Base-by-base conservation (phyloP, 1,284 basidiomycete species). In the Leccinum solheimii region DNA sequence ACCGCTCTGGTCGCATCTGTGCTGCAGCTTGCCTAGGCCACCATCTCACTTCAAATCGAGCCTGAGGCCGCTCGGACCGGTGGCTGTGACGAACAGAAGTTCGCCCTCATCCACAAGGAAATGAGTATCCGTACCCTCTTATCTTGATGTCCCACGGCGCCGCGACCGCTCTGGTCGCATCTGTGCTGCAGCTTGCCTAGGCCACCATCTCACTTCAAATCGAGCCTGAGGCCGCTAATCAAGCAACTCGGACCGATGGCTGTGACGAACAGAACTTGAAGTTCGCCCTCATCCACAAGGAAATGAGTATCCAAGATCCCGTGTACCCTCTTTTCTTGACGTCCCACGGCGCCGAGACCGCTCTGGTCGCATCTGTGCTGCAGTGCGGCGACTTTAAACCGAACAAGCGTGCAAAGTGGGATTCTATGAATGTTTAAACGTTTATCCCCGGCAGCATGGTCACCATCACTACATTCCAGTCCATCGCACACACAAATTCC, bases 261-360 rank as follows among this genome's bases (percentile, higher is more conserved):
- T 95, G 92, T 73, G 94, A 95, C 71, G 76, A 75, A 57, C 80
- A 84, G 56, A 26, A 26, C 26, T 26, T 26, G 26, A 93, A 94
- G 76, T 76, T 2, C 57, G 83, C 85, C 56, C 78, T 95, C 68
- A 91, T 90, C 55, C 82, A 87, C 58, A 78, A 84, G 76, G 92
- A 94, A 85, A 92, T 92, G 71, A 68, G 81, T 52, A 2, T 23
- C 13, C 30, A n/a, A 19, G 26, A 1, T 30, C 38, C 43, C 50
- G 16, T 38, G 14, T 23, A 14, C 6, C 23, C 14, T 26, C 13
- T 3, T 43, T 34, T 61, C 49, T 43, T 61, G 55, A 61, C 40
- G 53, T 55, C 43, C 26, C 36, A 21, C 16, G 93, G 92, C 85
- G 91, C 58, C 66, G 89, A 23, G 83, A 83, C 55, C 84, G 91